Percentiles rank a stretch among this genome's conserved stretches.
phyloP scores from a whole-genome alignment of 257 asterid species.

The Vinca minor region DNA sequence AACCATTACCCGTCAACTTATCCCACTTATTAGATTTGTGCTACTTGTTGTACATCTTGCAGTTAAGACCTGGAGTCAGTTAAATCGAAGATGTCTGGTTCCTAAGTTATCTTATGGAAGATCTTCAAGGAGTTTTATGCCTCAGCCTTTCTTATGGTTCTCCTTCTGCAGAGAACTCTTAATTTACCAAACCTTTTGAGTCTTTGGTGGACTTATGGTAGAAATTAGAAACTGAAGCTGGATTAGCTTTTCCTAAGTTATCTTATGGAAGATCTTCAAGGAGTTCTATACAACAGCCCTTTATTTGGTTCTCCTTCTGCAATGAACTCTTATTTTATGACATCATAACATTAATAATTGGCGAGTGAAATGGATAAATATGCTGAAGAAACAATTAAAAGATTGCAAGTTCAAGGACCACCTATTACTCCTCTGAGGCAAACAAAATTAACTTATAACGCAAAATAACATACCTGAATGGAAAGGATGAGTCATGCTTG shows the following conservation, averaged over 20 bases:
- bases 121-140: too few relatives aligned
- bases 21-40: not conserved
- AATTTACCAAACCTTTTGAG: not conserved
- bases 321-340: not conserved
- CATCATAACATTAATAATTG: not conserved
- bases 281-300: too few relatives aligned
- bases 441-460: not conserved
- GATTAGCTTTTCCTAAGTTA: too few relatives aligned
- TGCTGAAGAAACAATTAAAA: not conserved
- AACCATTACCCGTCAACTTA: not conserved
- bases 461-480: not conserved
- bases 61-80: not conserved
- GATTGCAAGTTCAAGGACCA: not conserved
- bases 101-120: not conserved
- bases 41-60: not conserved
- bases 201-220: too few relatives aligned
- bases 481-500: not conserved
- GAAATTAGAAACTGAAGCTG: not conserved
- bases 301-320: not conserved
- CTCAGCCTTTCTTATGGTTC: not conserved
- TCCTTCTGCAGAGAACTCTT: not conserved
- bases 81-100: not conserved
- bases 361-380: not conserved
- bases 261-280: not conserved
- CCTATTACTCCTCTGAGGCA: not conserved